Base-by-base conservation (phyloP, 495 filamentous ascomycete genomes). In the Aspergillus baeticus region DNA sequence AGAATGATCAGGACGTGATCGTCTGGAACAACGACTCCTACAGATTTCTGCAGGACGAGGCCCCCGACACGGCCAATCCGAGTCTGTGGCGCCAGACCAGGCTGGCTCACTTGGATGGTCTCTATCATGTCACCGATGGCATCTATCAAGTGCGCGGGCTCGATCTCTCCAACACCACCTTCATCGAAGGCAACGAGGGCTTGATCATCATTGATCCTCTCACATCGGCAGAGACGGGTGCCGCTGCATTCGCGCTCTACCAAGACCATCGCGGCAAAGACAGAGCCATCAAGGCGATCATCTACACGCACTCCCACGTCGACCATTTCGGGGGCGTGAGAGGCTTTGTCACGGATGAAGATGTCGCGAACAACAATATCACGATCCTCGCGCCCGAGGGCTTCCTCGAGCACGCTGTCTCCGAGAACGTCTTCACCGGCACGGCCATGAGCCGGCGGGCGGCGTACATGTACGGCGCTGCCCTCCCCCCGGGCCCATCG, bases 271-370 rank as follows among this genome's bases (percentile, higher is more conserved):
- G 61, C 17, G 54, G 49, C n/a, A n/a, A n/a, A n/a, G n/a, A 64
- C 7, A 34, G 61, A 14, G 53, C 50, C 7, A 54, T 69, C 23
- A 66, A 52, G 0, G 66, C 35, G 0, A 20, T 69, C 18, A 63
- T 69, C 15, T 69, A 69, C 49, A 59, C 66, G 0, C 66, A 69
- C 35, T 69, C 66, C 1, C 63, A 66, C 29, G 43, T 52, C n/a
- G 66, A 69, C 34, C 66, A 69, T 21, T 69, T 63, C 23, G 58
- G 60, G 6, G 66, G 66, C 15, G 63, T 54, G 5, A 38, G n/a
- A 39, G 21, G 63, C 61, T 1, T n/a, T n/a, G 34, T 69, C 13
- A 51, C 49, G n/a, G n/a, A n/a, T 6, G 38, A 51, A 13, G 44
- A 56, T 10, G 37, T 54, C 3, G 45, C 42, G 10, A n/a, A 39